Percentiles rank a stretch among this genome's conserved stretches.
phyloP scores from a whole-genome alignment of 192 early-diverging fungal genomes.

The Chytriomyces sp. region DNA sequence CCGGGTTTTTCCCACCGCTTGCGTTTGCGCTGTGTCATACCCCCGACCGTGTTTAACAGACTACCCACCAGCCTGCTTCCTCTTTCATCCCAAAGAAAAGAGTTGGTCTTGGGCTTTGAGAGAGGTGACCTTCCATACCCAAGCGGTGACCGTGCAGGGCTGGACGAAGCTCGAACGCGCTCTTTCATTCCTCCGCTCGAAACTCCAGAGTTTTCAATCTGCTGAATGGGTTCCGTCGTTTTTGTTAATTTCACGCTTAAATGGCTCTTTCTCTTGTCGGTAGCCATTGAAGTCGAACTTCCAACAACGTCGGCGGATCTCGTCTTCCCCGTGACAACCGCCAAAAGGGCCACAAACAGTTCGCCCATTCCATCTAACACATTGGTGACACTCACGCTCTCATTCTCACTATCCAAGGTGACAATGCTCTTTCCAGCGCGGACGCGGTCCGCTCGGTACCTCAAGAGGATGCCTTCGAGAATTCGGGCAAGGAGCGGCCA shows the following conservation, averaged over 20 bases:
- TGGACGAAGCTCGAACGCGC: background rate
- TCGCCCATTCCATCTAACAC: constrained; percentile 9
- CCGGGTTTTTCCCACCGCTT: constrained; percentile 17
- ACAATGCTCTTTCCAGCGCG: constrained; percentile 9
- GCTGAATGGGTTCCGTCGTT: background rate
- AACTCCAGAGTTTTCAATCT: background rate
- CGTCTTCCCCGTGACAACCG: background rate
- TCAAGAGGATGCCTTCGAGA: background rate
- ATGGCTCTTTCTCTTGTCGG: background rate
- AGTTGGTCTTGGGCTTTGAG: background rate
- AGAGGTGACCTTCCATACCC: background rate
- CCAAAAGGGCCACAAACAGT: constrained; percentile 12
- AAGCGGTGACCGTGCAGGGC: background rate
- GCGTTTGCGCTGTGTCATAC: background rate
- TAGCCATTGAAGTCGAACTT: background rate
- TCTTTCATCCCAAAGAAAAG: background rate
- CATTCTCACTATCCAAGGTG: background rate
- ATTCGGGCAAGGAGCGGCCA: constrained; percentile 21
- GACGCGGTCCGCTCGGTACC: constrained; percentile 13
- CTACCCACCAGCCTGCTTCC: background rate
- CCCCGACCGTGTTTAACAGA: background rate
- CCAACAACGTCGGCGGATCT: background rate
- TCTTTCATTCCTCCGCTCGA: background rate
- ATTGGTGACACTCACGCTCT: background rate
- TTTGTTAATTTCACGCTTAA: background rate